phyloP scores from a whole-genome alignment of 176 grass and related monocot species.

The bread wheat (Triticum aestivum) region DNA sequence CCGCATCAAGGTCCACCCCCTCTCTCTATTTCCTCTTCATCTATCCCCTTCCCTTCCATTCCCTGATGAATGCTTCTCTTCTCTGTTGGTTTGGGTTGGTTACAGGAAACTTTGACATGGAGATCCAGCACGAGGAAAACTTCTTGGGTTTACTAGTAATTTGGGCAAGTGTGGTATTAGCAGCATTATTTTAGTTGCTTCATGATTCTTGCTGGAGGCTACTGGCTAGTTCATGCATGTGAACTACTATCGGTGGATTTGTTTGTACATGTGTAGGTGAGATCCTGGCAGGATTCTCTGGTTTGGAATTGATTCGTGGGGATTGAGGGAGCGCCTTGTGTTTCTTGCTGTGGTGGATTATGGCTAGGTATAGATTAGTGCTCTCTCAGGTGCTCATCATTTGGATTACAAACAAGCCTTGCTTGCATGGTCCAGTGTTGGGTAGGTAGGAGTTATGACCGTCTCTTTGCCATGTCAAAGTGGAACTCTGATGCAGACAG shows the following conservation, averaged over 20 bases:
- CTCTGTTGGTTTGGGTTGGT: no score
- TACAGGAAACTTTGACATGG: no score
- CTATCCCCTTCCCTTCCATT: no score
- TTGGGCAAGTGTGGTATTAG: neutral
- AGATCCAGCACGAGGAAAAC: no score
- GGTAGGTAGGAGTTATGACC: neutral
- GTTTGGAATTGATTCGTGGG: constrained; percentile 47
- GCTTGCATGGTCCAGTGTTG: constrained; percentile 26
- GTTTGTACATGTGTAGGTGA: constrained; percentile 37
- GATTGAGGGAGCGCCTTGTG: constrained; percentile 22
- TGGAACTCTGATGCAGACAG: constrained; percentile 1
- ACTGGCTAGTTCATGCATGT: neutral
- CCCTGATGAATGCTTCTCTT: no score
- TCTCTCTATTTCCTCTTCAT: no score
- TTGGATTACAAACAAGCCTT: neutral
- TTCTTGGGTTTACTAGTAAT: neutral
- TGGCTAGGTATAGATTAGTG: constrained; percentile 18
- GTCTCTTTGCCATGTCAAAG: constrained; percentile 2
- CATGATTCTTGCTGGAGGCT: neutral
- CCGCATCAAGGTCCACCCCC: no score
- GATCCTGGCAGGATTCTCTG: constrained; percentile 36
- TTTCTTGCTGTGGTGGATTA: neutral
- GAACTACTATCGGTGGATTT: constrained; percentile 25
- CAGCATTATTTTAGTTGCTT: neutral
- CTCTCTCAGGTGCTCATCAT: constrained; percentile 22